phyloP scores from a whole-genome alignment of 805 yeast genomes.

The Metschnikowia similis region DNA sequence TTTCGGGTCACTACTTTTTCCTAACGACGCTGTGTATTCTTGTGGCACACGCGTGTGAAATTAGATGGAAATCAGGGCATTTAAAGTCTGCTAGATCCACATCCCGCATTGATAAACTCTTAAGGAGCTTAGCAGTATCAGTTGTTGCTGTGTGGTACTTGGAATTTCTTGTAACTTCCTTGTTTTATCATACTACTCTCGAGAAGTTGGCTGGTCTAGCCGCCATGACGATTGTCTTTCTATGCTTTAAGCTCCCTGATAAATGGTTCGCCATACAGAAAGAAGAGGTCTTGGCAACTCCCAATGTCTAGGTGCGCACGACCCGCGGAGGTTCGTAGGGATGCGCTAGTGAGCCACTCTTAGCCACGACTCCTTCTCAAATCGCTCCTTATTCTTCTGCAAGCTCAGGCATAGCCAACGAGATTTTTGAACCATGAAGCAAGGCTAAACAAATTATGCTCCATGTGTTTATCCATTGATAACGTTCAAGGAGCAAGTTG shows the following conservation, averaged over 20 bases:
- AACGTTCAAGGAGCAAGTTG: too few relatives aligned
- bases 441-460: too few relatives aligned
- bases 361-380: too few relatives aligned
- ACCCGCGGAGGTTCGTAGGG: not conserved
- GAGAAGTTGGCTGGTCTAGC: constrained; percentile 12
- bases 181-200: constrained; percentile 14
- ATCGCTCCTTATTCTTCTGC: too few relatives aligned
- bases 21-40: constrained; percentile 10
- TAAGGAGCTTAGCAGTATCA: not conserved
- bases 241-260: not conserved
- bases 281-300: not conserved
- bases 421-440: too few relatives aligned
- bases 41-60: constrained; percentile 3
- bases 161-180: constrained; percentile 13
- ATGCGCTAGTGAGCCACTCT: not conserved
- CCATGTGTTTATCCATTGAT: too few relatives aligned
- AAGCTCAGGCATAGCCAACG: too few relatives aligned
- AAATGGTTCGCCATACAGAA: not conserved
- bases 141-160: constrained; percentile 9
- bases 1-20: constrained; percentile 15
- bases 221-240: not conserved
- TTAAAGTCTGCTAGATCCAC: not conserved
- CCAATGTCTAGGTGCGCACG: not conserved
- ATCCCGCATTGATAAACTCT: not conserved
- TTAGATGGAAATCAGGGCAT: not conserved